Evolutionary conservation across 306 rosid genomes (phyloP).

Genomic region (Glycine tomentella): DNA sequence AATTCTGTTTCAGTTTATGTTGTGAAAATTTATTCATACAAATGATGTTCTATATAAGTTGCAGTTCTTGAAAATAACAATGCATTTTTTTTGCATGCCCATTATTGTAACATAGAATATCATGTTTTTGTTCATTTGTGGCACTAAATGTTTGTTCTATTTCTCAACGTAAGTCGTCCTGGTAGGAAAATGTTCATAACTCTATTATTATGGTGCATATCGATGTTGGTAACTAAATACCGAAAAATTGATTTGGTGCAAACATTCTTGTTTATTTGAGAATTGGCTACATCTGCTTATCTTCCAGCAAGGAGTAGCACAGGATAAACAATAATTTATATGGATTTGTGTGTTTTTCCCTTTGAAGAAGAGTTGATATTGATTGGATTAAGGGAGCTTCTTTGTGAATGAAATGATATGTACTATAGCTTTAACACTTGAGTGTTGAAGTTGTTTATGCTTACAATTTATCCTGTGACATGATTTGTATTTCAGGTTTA

Average conservation of each 20-base stretch:
- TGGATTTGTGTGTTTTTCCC: conserved; percentile 18
- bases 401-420: conserved; percentile 37
- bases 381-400: conserved; percentile 31
- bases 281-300: conserved; percentile 35
- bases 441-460: conserved; percentile 18
- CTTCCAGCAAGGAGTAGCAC: conserved; percentile 37
- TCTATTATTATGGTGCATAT: no score
- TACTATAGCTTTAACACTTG: conserved; percentile 20
- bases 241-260: no score
- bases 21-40: conserved; percentile 17
- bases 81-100: conserved; percentile 17
- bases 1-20: conserved; percentile 30
- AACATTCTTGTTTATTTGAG: neutral
- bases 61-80: conserved; percentile 25
- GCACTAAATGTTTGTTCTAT: conserved; percentile 30
- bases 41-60: conserved; percentile 28
- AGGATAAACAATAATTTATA: conserved; percentile 27
- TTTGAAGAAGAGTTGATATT: conserved; percentile 34
- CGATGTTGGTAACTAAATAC: no score
- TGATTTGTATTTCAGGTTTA: conserved; percentile 78
- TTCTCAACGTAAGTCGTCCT: neutral
- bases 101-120: conserved; percentile 4
- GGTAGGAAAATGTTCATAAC: no score
- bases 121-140: conserved; percentile 18
- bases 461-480: conserved; percentile 42